phyloP scores from a whole-genome alignment of 805 yeast genomes.

The Kazachstania psychrophila region DNA sequence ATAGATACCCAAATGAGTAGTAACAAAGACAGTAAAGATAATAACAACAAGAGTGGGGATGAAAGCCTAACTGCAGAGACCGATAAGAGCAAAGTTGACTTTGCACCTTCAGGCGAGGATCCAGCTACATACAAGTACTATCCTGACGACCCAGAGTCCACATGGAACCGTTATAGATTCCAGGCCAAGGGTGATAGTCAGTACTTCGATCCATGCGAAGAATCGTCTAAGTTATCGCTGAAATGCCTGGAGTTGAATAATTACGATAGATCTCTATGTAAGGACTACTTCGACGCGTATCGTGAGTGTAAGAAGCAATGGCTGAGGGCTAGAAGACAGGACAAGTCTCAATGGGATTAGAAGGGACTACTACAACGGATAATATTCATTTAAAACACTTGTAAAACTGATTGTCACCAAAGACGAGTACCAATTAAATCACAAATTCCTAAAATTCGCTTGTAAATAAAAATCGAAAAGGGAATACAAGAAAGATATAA shows the following conservation, averaged over 20 bases:
- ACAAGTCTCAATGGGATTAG: constrained; percentile 27
- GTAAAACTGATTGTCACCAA: no score
- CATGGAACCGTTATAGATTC: constrained; percentile 59
- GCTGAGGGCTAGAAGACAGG: constrained; percentile 37
- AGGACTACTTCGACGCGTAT: constrained; percentile 84
- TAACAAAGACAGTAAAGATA: neutral
- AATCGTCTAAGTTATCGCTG: constrained; percentile 78
- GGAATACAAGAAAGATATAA: no score
- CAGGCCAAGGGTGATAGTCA: constrained; percentile 68
- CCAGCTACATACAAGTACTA: constrained; percentile 29
- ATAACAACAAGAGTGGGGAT: neutral
- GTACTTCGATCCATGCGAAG: constrained; percentile 89
- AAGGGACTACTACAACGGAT: no score
- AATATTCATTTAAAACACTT: no score
- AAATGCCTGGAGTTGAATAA: constrained; percentile 73
- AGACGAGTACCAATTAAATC: no score
- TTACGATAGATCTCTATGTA: constrained; percentile 58
- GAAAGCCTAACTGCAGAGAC: neutral
- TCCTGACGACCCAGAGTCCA: constrained; percentile 81
- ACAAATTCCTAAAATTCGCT: no score
- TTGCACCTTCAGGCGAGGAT: constrained; percentile 7
- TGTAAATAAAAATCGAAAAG: no score
- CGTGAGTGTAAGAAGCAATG: constrained; percentile 82
- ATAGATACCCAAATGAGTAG: no score
- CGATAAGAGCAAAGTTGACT: constrained; percentile 4